Evolutionary conservation across 2,329 filamentous ascomycete genomes (phyloP).

Genomic region (Didymosphaeria variabile): DNA sequence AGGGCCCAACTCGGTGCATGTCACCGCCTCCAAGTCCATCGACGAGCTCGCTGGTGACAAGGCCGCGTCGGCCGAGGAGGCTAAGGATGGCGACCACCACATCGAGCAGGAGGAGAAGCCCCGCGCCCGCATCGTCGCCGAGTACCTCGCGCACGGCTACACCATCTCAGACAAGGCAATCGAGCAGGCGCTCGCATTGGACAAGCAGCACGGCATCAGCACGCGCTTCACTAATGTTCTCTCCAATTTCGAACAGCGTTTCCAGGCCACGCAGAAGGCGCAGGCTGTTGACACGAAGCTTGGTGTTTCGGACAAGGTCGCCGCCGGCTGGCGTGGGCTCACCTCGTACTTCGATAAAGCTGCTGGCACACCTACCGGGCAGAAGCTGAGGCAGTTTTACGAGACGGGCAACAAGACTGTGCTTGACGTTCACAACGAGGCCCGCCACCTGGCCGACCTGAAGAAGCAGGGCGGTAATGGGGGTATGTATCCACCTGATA

Average conservation of each 20-base stretch:
- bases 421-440: constrained; percentile 91
- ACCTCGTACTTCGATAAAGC: constrained; percentile 96
- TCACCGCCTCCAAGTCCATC: constrained; percentile 74
- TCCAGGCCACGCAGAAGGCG: constrained; percentile 87
- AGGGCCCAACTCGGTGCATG: constrained; percentile 77
- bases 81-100: constrained; percentile 67
- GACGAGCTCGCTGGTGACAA: constrained; percentile 71
- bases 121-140: constrained; percentile 88
- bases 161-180: constrained; percentile 79
- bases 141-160: constrained; percentile 97
- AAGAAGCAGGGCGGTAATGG: constrained; percentile 67
- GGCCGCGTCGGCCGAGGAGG: constrained; percentile 61
- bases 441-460: constrained; percentile 83
- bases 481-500: background rate
- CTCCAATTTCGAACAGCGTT: constrained; percentile 80
- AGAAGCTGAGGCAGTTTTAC: constrained; percentile 90
- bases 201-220: constrained; percentile 88
- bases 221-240: constrained; percentile 80
- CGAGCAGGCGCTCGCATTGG: constrained; percentile 83
- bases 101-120: constrained; percentile 98
- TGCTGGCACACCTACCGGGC: constrained; percentile 82
- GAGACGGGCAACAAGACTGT: constrained; percentile 85
- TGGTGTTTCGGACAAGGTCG: constrained; percentile 78
- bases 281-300: constrained; percentile 85
- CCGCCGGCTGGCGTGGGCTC: constrained; percentile 72